Percentiles rank a stretch among this genome's conserved stretches.
phyloP scores from a whole-genome alignment of 2,329 filamentous ascomycete species.

The Penicillium fuscoglaucum region DNA sequence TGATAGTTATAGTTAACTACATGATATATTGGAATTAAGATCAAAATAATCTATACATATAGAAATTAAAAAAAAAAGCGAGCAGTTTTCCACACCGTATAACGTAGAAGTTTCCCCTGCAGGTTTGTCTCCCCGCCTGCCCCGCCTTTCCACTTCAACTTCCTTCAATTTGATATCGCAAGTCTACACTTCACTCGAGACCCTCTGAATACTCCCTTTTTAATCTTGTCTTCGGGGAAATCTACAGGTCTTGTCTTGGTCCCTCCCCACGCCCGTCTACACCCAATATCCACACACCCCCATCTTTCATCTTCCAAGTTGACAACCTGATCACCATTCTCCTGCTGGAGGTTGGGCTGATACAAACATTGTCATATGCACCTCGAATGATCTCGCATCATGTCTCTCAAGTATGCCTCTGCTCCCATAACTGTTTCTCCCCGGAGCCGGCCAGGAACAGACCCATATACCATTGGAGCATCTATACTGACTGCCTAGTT shows the following conservation, averaged over 20 bases:
- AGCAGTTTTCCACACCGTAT: not conserved
- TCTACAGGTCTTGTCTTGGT: not conserved
- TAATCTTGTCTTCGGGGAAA: not conserved
- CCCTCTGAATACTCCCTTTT: not conserved
- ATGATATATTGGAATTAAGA: not conserved
- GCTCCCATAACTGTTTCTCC: not conserved
- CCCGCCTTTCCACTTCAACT: slow-evolving; percentile 16
- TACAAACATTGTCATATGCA: not conserved
- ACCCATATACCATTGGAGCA: not conserved
- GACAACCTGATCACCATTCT: not conserved
- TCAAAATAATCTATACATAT: not conserved
- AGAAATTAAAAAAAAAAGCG: not conserved
- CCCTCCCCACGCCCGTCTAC: too few species aligned
- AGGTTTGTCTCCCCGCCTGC: slow-evolving; percentile 21
- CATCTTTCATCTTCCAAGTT: not conserved
- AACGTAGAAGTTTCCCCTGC: slow-evolving; percentile 4
- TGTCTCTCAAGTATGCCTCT: slow-evolving; percentile 44
- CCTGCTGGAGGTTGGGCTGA: not conserved
- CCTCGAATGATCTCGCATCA: not conserved
- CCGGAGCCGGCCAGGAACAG: not conserved
- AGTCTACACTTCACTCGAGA: not conserved
- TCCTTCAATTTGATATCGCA: slow-evolving; percentile 1
- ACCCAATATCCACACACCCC: not conserved
- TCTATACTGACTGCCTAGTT: slow-evolving; percentile 52
- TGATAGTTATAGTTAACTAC: not conserved